Conservation (phyloP, 2,329 filamentous ascomycete genomes). For the Aspergillus ustus region DNA sequence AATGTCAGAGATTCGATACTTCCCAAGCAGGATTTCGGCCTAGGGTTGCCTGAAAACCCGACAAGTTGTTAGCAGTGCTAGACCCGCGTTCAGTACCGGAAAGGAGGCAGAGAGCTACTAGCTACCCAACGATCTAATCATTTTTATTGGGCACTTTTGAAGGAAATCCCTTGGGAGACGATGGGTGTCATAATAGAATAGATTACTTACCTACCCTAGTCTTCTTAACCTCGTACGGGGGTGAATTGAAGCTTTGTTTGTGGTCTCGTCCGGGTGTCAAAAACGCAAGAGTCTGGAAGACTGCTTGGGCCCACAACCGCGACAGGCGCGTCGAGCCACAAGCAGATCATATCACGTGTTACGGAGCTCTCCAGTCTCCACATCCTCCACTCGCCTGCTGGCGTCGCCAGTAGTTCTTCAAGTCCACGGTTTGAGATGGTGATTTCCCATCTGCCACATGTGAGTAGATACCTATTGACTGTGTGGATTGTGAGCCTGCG, state of each 20-base stretch:
- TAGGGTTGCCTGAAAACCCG: constrained; percentile 13
- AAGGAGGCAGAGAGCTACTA: neutral
- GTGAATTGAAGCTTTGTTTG: constrained; percentile 15
- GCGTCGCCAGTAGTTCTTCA: no score
- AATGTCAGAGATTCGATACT: constrained; percentile 11
- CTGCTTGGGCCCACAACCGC: constrained; percentile 1
- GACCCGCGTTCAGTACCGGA: neutral
- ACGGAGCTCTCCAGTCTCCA: neutral
- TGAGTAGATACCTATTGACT: neutral
- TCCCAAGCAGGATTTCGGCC: constrained; percentile 9
- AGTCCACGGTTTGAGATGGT: no score
- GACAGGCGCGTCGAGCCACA: constrained; percentile 12
- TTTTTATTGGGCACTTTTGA: neutral
- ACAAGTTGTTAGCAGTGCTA: constrained; percentile 8
- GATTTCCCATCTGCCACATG: no score
- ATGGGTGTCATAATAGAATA: neutral
- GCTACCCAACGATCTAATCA: neutral
- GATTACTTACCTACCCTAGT: neutral
- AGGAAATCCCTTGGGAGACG: no score
- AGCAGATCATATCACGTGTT: constrained; percentile 13
- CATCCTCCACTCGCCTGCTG: neutral
- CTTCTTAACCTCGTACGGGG: neutral
- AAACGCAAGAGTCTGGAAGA: neutral
- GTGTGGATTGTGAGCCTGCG: no score
- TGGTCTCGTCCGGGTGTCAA: constrained; percentile 7